Percentiles rank a stretch among this genome's conserved stretches.
phyloP scores from a whole-genome alignment of 257 asterid species.

The Rehmannia glutinosa region DNA sequence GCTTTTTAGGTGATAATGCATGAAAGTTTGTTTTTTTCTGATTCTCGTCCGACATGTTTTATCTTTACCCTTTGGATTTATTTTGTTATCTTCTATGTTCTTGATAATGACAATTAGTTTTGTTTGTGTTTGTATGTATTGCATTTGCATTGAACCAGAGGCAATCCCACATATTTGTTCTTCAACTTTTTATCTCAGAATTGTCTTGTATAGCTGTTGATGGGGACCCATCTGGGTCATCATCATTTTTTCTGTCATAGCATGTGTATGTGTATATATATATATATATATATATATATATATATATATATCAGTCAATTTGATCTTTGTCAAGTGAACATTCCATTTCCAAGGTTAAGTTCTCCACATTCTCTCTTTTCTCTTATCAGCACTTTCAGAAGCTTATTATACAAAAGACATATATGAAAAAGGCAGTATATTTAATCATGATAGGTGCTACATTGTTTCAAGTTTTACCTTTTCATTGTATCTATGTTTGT shows the following conservation, averaged over 20 bases:
- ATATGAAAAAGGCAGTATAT: too few species aligned
- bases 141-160: constrained; percentile 1
- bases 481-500: too few species aligned
- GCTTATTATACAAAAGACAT: too few species aligned
- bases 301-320: neutral
- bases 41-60: constrained; percentile 9
- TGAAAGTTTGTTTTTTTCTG: constrained; percentile 2
- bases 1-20: neutral
- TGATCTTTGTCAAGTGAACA: neutral
- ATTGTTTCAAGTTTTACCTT: neutral
- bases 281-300: too few species aligned
- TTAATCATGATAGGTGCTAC: too few species aligned
- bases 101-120: constrained; percentile 21
- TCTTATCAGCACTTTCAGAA: too few species aligned
- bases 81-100: neutral
- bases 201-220: constrained; percentile 4
- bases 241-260: too few species aligned
- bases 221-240: neutral
- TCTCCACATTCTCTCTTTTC: neutral
- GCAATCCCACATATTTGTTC: neutral
- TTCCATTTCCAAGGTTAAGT: too few species aligned
- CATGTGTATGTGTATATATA: too few species aligned
- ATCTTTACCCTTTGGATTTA: too few species aligned
- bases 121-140: constrained; percentile 9
- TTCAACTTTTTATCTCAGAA: too few species aligned